These are phyloP conservation scores for Blastobotrys proliferans DNA, from an alignment of 1,139 yeast species.

Conservation along the genomic window DNA sequence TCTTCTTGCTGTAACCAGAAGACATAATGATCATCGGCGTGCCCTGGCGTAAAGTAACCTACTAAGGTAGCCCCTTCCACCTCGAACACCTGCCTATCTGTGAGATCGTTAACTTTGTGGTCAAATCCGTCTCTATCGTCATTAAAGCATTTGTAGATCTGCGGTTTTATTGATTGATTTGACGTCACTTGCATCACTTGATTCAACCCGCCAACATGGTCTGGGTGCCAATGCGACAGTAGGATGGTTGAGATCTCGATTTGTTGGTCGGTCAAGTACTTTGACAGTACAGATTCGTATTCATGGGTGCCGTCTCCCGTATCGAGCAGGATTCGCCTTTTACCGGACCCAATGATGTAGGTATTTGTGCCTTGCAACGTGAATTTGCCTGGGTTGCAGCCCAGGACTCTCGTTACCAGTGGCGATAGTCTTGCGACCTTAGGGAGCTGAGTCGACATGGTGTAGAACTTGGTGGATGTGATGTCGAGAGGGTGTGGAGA, in stretches of 20 bases:
- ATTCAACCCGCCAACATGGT: slow-evolving; percentile 36
- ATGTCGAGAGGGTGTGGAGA: too few relatives aligned
- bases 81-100: slow-evolving; percentile 29
- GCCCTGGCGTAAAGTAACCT: slow-evolving; percentile 39
- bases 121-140: slow-evolving; percentile 8
- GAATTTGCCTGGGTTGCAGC: slow-evolving; percentile 38
- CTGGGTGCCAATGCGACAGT: slow-evolving; percentile 40
- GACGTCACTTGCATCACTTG: slow-evolving; percentile 14
- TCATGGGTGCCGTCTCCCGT: slow-evolving; percentile 37
- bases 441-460: slow-evolving; percentile 21
- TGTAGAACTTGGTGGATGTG: too few relatives aligned
- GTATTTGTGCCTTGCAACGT: slow-evolving; percentile 43
- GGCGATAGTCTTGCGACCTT: slow-evolving; percentile 35
- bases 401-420: slow-evolving; percentile 37
- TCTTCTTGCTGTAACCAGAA: slow-evolving; percentile 36
- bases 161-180: slow-evolving; percentile 8
- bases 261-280: slow-evolving; percentile 26
- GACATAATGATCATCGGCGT: slow-evolving; percentile 37
- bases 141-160: slow-evolving; percentile 16
- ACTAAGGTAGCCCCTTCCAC: slow-evolving; percentile 34
- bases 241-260: slow-evolving; percentile 32
- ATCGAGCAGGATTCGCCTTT: slow-evolving; percentile 34
- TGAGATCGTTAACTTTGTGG: slow-evolving; percentile 17
- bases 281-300: slow-evolving; percentile 27
- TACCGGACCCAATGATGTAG: slow-evolving; percentile 37